Evolutionary conservation across 768 basidiomycete genomes (phyloP).

Genomic region (Leccinellum rugosiceps): DNA sequence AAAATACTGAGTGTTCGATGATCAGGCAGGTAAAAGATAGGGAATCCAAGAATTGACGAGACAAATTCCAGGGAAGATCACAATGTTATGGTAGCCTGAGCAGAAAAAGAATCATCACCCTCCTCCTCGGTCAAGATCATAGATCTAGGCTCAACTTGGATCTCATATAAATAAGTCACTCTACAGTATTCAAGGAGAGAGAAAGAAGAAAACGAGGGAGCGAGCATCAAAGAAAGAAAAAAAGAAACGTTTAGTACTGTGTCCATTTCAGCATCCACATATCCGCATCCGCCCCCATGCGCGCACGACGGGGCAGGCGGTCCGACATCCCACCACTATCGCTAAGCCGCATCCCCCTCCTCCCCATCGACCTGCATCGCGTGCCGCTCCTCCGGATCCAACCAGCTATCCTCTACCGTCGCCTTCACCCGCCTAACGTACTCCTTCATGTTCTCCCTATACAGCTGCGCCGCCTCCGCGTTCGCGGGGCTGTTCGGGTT

Average conservation of each 20-base stretch:
- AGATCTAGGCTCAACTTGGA: not conserved
- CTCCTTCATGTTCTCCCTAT: constrained; percentile 98
- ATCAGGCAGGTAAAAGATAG: too few relatives aligned
- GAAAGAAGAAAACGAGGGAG: not conserved
- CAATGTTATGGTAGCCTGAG: not conserved
- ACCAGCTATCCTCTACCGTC: constrained; percentile 94
- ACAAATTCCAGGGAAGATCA: not conserved
- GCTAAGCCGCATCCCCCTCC: constrained; percentile 8
- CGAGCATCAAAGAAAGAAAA: constrained; percentile 2
- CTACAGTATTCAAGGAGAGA: not conserved
- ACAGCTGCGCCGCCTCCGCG: constrained; percentile 95
- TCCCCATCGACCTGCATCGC: constrained; percentile 46
- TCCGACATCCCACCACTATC: too few relatives aligned
- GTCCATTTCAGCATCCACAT: constrained; percentile 5
- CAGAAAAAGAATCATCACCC: not conserved
- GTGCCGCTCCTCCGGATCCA: constrained; percentile 71
- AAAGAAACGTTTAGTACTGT: not conserved
- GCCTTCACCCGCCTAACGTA: constrained; percentile 90
- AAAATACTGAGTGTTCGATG: too few relatives aligned
- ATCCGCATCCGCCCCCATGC: not conserved
- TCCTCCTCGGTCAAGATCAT: too few relatives aligned
- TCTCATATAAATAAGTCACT: not conserved
- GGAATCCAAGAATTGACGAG: too few relatives aligned
- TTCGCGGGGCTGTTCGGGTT: constrained; percentile 99
- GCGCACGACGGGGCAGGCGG: not conserved